Evolutionary conservation across 2,329 filamentous ascomycete genomes (phyloP).

Genomic region (Colletotrichum tabaci): DNA sequence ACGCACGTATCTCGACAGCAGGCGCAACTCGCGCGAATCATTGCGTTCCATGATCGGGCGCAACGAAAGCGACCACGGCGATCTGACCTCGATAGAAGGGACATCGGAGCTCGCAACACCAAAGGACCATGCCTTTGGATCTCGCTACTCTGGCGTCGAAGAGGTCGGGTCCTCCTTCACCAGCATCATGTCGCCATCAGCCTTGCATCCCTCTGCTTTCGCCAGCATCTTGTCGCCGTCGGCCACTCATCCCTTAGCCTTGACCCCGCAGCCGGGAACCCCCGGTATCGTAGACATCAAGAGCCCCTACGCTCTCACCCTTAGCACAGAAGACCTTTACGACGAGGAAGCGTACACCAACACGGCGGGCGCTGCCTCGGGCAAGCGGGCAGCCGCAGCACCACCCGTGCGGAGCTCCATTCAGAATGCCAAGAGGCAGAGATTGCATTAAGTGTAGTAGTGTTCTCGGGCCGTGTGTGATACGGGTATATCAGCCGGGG

Average conservation of each 20-base stretch:
- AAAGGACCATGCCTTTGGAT: constrained; percentile 51
- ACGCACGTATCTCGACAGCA: constrained; percentile 57
- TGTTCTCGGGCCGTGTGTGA: neutral
- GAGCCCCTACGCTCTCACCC: constrained; percentile 56
- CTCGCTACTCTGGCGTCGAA: constrained; percentile 53
- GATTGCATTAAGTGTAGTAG: constrained; percentile 42
- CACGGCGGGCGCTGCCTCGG: neutral
- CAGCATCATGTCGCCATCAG: constrained; percentile 47
- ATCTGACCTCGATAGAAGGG: constrained; percentile 55
- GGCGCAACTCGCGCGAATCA: constrained; percentile 59
- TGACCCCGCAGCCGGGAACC: constrained; percentile 48
- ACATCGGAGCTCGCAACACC: constrained; percentile 61
- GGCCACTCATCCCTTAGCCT: constrained; percentile 46
- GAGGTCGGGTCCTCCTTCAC: constrained; percentile 54
- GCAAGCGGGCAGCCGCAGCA: constrained; percentile 17
- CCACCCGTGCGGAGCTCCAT: constrained; percentile 43
- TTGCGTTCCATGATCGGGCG: constrained; percentile 60
- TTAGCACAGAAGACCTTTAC: constrained; percentile 55
- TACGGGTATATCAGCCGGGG: constrained; percentile 46
- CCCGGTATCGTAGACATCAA: constrained; percentile 52
- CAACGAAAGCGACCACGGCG: constrained; percentile 54
- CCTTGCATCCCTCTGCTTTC: constrained; percentile 47
- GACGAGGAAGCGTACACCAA: constrained; percentile 40
- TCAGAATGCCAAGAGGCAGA: constrained; percentile 47
- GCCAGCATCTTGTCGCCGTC: constrained; percentile 48